Evolutionary conservation across 2,329 filamentous ascomycete genomes (phyloP).

Genomic region (Myriosclerotinia duriaeana): DNA sequence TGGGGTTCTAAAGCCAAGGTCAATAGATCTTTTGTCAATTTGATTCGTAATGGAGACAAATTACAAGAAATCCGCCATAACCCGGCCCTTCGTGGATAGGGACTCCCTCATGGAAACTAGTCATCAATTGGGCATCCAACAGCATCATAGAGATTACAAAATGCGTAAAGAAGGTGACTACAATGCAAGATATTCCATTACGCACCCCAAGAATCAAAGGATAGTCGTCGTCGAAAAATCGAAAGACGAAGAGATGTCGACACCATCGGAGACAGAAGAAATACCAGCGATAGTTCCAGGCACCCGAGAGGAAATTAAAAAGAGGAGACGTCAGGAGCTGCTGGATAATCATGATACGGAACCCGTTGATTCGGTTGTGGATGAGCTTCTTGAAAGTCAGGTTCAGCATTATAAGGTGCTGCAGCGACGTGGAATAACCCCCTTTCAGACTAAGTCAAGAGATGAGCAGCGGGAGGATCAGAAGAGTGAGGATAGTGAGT

Average conservation of each 20-base stretch:
- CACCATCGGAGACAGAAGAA: not conserved
- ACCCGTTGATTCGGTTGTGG: not conserved
- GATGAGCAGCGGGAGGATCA: rapidly evolving
- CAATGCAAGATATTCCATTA: not conserved
- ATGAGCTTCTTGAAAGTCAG: not conserved
- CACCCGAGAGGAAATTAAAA: not conserved
- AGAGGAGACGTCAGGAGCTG: not conserved
- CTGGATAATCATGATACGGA: not conserved
- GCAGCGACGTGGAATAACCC: not conserved
- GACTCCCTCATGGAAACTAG: not conserved
- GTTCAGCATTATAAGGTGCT: not conserved
- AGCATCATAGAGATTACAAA: not conserved
- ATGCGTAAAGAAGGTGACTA: not conserved
- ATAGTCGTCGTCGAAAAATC: not conserved
- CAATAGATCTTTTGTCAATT: not conserved
- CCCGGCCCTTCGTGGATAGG: not conserved
- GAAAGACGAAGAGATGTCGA: not conserved
- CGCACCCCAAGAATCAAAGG: not conserved
- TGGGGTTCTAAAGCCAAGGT: not conserved
- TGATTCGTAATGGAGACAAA: not conserved
- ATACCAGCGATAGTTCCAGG: not conserved
- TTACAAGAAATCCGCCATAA: not conserved
- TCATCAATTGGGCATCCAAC: not conserved
- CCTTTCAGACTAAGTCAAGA: not conserved
- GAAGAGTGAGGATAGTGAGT: not conserved